Conservation (phyloP, 1,284 basidiomycete species). For the Moesziomyces globuligerus region DNA sequence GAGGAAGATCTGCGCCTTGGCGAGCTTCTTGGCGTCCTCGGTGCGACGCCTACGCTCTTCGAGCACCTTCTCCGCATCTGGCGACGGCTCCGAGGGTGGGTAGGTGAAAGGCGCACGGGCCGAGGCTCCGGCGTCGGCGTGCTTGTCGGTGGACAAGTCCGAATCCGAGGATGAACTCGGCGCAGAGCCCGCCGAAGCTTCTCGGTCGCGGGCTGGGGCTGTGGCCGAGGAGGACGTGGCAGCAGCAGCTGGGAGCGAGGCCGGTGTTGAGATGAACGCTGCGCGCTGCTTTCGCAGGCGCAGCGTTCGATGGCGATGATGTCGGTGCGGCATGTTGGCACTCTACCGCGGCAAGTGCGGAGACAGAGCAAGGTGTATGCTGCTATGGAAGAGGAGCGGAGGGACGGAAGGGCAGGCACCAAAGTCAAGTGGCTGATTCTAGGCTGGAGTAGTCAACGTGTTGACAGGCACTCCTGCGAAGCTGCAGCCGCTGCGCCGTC, state of each 20-base stretch:
- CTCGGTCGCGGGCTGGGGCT: not conserved
- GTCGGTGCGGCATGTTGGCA: slow-evolving; percentile 20
- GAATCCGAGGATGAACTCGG: slow-evolving; percentile 7
- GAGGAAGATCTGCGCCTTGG: slow-evolving; percentile 26
- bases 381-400: too few relatives aligned
- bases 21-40: slow-evolving; percentile 24
- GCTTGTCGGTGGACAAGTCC: slow-evolving; percentile 16
- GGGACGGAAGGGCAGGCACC: not conserved
- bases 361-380: not conserved
- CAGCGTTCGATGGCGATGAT: slow-evolving; percentile 29
- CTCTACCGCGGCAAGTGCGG: not conserved
- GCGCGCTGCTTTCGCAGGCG: slow-evolving; percentile 33
- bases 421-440: too few relatives aligned
- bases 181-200: slow-evolving; percentile 4
- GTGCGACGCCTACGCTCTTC: slow-evolving; percentile 18
- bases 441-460: too few relatives aligned
- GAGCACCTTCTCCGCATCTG: not conserved
- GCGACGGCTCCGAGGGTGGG: not conserved
- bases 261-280: not conserved
- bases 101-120: not conserved
- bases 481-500: too few relatives aligned
- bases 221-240: not conserved
- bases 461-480: not conserved
- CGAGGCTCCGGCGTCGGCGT: slow-evolving; percentile 1
- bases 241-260: not conserved